These are phyloP conservation scores for Castanea crenata DNA, from an alignment of 306 rosid genomes.

Conservation along the genomic window DNA sequence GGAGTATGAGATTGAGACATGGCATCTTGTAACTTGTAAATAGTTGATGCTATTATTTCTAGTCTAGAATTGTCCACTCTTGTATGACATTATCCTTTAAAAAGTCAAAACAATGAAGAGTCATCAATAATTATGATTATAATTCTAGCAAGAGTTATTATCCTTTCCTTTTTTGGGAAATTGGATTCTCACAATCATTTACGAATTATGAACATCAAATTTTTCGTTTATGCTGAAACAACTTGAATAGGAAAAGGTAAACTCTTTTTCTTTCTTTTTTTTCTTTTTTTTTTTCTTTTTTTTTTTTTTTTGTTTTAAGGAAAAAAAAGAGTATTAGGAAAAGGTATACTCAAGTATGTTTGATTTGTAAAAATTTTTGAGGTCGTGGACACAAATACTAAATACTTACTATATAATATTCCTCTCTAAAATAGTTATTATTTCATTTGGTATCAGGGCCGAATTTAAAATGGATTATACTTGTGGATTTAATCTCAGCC, in stretches of 20 bases:
- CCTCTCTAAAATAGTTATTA: too few relatives aligned
- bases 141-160: neutral
- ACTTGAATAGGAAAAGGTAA: neutral
- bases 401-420: too few relatives aligned
- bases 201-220: neutral
- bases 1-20: slow-evolving; percentile 1
- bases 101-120: neutral
- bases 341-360: too few relatives aligned
- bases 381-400: too few relatives aligned
- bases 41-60: slow-evolving; percentile 28
- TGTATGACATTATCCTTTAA: slow-evolving; percentile 12
- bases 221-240: too few relatives aligned
- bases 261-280: too few relatives aligned
- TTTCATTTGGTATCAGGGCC: too few relatives aligned
- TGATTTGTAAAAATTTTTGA: too few relatives aligned
- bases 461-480: too few relatives aligned
- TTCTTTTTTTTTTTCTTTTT: too few relatives aligned
- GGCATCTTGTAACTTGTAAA: slow-evolving; percentile 42
- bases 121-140: neutral
- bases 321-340: neutral
- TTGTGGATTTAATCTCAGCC: too few relatives aligned
- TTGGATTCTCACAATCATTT: neutral
- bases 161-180: neutral
- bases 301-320: too few relatives aligned
- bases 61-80: slow-evolving; percentile 5